Base-by-base conservation (phyloP, 768 basidiomycete genomes). In the Suillus fuscotomentosus region DNA sequence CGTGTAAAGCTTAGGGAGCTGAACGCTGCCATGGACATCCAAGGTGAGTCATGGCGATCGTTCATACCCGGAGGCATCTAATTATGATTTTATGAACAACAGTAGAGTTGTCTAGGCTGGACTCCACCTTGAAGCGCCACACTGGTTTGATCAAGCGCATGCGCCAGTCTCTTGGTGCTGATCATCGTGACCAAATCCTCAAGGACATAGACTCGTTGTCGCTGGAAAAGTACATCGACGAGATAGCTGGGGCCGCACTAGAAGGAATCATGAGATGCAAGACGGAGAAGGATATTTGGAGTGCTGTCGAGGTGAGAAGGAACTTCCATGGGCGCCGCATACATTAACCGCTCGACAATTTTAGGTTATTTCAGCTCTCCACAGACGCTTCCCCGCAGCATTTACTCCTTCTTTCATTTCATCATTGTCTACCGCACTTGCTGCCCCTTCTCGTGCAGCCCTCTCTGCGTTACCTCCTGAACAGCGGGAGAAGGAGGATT, bases 131-230 rank as follows among this genome's bases (percentile, higher is more conserved):
- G 64, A 99, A 94, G 79, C 89, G 95, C 8, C 96, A 99, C 77
- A 98, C 95, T 2, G 93, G 95, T 7, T 85, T 99, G 67, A 95
- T 97, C 68, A 99, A 97, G 77, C 90, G 92, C 53, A 90, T 98
- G 70, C 88, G 91, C 54, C 93, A 91, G 72, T 92, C 94, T 20
- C 83, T 99, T 71, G 91, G 90, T 17, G 73, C 83, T 45, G 93
- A 95, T 70, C 90, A 94, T 73, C 85, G 83, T 55, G 94, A 95
- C 70, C 89, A 93, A 70, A 88, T 97, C 65, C 79, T 97, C 69
- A 98, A 95, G 77, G 97, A 99, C 71, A 88, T 97, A 67, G 90
- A 95, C 66, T 84, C 90, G 0, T 83, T 99, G 62, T 89, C 94
- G 2, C 82, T 99, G 63, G 95, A 95, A 79, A 99, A 97, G 77